phyloP scores from a whole-genome alignment of 768 basidiomycete species.

The Favolaschia claudopus region DNA sequence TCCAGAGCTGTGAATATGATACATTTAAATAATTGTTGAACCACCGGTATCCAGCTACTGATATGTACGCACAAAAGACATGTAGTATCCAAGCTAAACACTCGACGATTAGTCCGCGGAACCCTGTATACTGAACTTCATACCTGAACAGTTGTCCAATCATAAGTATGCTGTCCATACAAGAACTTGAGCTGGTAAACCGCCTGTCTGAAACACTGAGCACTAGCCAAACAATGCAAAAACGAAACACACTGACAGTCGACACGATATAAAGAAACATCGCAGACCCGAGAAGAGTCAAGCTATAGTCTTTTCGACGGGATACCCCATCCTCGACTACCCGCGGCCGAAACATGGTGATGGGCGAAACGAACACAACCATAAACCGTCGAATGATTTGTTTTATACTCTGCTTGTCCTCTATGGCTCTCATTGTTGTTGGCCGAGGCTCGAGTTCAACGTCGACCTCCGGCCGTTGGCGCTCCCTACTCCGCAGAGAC shows the following conservation, averaged over 20 bases:
- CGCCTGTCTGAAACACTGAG: slow-evolving; percentile 49
- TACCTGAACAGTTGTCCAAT: slow-evolving; percentile 70
- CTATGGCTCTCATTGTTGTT: too few species aligned
- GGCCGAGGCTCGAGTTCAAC: slow-evolving; percentile 27
- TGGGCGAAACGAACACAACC: slow-evolving; percentile 63
- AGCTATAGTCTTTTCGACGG: slow-evolving; percentile 70
- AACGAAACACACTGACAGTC: slow-evolving; percentile 57
- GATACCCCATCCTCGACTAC: slow-evolving; percentile 44
- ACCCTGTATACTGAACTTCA: slow-evolving; percentile 1
- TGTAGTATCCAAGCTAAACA: slow-evolving; percentile 82
- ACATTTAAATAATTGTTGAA: too few species aligned
- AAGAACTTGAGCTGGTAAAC: slow-evolving; percentile 80
- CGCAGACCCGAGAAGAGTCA: slow-evolving; percentile 71
- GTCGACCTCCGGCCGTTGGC: slow-evolving; percentile 41
- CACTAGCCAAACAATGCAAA: not conserved
- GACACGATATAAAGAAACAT: slow-evolving; percentile 73
- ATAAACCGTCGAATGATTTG: slow-evolving; percentile 38
- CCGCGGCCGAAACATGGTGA: slow-evolving; percentile 74
- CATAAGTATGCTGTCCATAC: slow-evolving; percentile 76
- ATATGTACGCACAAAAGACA: slow-evolving; percentile 53
- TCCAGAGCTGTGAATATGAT: slow-evolving; percentile 51
- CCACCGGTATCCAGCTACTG: too few species aligned
- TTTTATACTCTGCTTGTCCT: not conserved
- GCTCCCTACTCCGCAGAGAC: slow-evolving; percentile 46
- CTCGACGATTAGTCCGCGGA: not conserved